These are phyloP conservation scores for sunflower (Helianthus annuus) DNA, from an alignment of 129 eudicot genomes.

Conservation along the genomic window DNA sequence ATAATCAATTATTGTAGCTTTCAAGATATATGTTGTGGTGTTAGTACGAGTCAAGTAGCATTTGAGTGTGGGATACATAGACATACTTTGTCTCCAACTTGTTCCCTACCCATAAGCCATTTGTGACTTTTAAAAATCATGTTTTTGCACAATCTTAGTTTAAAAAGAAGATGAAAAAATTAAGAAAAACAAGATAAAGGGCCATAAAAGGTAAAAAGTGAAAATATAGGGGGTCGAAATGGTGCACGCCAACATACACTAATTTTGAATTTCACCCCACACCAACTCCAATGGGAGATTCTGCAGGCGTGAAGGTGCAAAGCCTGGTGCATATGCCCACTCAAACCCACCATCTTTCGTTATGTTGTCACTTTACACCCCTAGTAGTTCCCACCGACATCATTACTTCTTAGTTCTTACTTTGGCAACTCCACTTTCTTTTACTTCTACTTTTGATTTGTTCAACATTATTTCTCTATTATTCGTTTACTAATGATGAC, in stretches of 20 bases:
- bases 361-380: constrained; percentile 27
- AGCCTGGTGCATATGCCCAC: constrained; percentile 43
- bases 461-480: constrained; percentile 16
- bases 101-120: constrained; percentile 25
- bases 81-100: constrained; percentile 11
- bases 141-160: constrained; percentile 27
- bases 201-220: constrained; percentile 34
- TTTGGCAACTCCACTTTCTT: neutral
- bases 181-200: constrained; percentile 23
- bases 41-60: neutral
- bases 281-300: constrained; percentile 37
- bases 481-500: constrained; percentile 7
- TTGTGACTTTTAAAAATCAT: constrained; percentile 35
- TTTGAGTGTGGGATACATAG: neutral
- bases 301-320: constrained; percentile 58
- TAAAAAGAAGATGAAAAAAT: constrained; percentile 1
- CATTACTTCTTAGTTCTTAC: constrained; percentile 24
- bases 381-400: constrained; percentile 22
- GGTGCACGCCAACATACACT: constrained; percentile 52
- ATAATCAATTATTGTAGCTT: neutral
- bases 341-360: constrained; percentile 41
- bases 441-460: neutral
- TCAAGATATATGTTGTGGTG: too few species aligned
- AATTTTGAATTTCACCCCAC: constrained; percentile 37
- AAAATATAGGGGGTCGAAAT: constrained; percentile 49